Evolutionary conservation across 2,329 filamentous ascomycete genomes (phyloP).

Genomic region (Fusarium sp.): DNA sequence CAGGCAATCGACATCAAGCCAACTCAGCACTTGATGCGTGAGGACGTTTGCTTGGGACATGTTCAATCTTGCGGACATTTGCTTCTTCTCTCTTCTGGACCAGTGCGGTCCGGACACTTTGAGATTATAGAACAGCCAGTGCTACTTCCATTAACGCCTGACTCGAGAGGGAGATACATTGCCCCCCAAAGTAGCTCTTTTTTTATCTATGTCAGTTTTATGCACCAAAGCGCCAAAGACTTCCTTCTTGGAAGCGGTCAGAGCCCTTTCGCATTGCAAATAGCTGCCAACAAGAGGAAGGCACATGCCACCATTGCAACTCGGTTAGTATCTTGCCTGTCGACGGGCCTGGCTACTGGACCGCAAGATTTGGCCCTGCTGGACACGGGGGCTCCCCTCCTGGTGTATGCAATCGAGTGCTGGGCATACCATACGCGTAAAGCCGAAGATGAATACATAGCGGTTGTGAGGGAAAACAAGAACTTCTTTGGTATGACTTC

Average conservation of each 20-base stretch:
- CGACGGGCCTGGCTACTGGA: neutral
- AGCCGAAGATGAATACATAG: neutral
- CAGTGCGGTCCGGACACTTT: neutral
- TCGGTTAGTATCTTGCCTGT: neutral
- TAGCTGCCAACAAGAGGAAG: neutral
- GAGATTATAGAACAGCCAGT: neutral
- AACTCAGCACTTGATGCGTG: neutral
- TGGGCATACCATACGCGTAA: constrained; percentile 5
- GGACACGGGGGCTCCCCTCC: neutral
- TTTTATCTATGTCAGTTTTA: neutral
- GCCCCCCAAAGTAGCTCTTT: too few species aligned
- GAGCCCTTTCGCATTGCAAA: rapidly evolving
- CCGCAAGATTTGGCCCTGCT: too few species aligned
- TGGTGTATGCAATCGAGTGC: neutral
- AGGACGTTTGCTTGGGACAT: constrained; percentile 4
- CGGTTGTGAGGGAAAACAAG: neutral
- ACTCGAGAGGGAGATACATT: neutral
- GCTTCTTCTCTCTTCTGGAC: neutral
- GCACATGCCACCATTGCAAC: neutral
- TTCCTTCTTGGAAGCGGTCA: neutral
- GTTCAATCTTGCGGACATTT: constrained; percentile 8
- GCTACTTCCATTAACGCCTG: neutral
- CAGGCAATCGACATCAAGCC: neutral
- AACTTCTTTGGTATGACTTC: neutral
- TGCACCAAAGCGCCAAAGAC: constrained; percentile 28